phyloP scores from a whole-genome alignment of 2,329 filamentous ascomycete species.

The Claviceps africana region DNA sequence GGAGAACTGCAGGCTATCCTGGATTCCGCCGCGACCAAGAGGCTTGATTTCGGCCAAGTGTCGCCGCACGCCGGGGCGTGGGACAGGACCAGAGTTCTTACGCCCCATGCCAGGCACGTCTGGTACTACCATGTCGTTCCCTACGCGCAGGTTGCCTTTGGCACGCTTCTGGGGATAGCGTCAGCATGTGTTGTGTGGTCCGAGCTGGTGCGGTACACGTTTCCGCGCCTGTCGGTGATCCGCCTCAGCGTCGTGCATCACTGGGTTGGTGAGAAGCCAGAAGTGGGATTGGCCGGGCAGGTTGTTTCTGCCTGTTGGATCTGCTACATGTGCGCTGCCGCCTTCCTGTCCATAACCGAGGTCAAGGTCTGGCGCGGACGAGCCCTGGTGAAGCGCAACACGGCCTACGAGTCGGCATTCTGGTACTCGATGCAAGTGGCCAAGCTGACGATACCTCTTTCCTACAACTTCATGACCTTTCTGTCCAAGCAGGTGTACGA shows the following conservation, averaged over 20 bases:
- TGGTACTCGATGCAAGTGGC: constrained; percentile 94
- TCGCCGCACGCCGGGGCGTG: constrained; percentile 41
- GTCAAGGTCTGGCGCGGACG: constrained; percentile 97
- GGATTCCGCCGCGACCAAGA: constrained; percentile 68
- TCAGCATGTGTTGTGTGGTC: constrained; percentile 86
- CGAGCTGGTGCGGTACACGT: constrained; percentile 73
- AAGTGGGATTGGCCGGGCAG: constrained; percentile 78
- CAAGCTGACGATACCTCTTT: constrained; percentile 78
- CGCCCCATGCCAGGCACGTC: constrained; percentile 69
- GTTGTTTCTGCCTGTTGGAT: constrained; percentile 77
- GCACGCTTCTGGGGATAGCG: constrained; percentile 55
- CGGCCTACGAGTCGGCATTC: constrained; percentile 81
- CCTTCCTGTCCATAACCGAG: constrained; percentile 75
- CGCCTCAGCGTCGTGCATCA: constrained; percentile 59
- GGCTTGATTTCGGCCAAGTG: constrained; percentile 56
- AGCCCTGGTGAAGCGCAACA: constrained; percentile 78
- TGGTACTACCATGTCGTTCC: constrained; percentile 64
- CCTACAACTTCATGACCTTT: constrained; percentile 95
- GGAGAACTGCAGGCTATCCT: constrained; percentile 66
- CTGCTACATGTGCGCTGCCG: constrained; percentile 87
- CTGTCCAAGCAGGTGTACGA: constrained; percentile 57
- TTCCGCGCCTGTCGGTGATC: constrained; percentile 60
- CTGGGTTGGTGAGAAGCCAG: constrained; percentile 53
- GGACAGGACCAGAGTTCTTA: constrained; percentile 48
- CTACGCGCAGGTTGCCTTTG: constrained; percentile 47